Base-by-base conservation (phyloP, 768 basidiomycete species). In the Trametes meyenii region DNA sequence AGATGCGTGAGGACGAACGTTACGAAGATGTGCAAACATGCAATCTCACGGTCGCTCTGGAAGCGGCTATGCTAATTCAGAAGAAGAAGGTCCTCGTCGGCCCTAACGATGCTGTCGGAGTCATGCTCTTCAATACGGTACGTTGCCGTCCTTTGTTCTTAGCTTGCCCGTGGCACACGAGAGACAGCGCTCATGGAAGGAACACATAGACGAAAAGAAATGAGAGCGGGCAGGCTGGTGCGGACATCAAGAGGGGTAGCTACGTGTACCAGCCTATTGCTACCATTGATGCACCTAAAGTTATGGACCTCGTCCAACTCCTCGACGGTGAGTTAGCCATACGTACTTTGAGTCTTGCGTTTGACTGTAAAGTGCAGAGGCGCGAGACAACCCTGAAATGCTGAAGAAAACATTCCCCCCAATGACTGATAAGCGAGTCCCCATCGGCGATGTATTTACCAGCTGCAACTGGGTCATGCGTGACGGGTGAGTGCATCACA, bases 81-180 rank as follows among this genome's bases (percentile, higher is more conserved):
- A 94, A 95, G 79, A 86, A 84, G 69, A 98, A 98, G 75, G 90
- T 96, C 24, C 79, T 97, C 29, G 84, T 86, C 3, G 90, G 92
- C 5, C 96, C 96, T 2, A 90, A 87, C 63, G 96, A 98, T 71
- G 83, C 85, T 33, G 87, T 98, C 45, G 97, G 96, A 5, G 89
- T 98, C 40, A 71, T 98, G 66, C 77, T 98, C 11, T 99, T 91
- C 77, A 98, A 99, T 65, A 93, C 94, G 59, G 95, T 96, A 71
- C 81, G 88, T 69, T 7, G 14, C 5, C 8, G 23, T 24, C 10
- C n/a, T 45, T 3, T 33, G 29, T 33, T 33, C 29, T 33, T 8
- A 8, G 29, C 29, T 33, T 33, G 29, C n/a, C 44, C 26, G 16
- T 51, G 26, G 10, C n/a, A 33, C 54, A 3, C 23, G 14, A 23